A percentile compares a stretch with the other conserved stretches of the same genome.
Conservation (phyloP, 495 filamentous ascomycete species). For the Lophium mytilinum region DNA sequence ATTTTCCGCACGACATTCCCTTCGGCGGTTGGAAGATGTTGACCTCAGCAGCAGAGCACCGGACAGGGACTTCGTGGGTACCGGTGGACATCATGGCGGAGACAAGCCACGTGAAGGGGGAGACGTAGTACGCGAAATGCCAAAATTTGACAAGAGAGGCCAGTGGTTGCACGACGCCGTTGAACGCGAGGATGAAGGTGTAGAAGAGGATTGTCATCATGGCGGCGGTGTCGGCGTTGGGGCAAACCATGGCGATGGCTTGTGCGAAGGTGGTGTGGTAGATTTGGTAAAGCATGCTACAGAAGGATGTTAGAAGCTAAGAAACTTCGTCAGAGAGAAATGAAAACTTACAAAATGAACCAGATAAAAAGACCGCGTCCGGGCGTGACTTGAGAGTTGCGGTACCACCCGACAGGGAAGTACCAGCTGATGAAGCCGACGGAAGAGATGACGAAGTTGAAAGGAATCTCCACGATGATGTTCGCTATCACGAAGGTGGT, state of each 20-base stretch:
- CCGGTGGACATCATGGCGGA: neutral
- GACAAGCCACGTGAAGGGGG: neutral
- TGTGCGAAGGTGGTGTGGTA: neutral
- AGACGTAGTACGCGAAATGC: neutral
- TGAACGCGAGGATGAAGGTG: neutral
- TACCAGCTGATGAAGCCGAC: neutral
- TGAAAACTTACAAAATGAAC: neutral
- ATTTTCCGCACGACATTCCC: neutral
- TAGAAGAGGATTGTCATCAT: neutral
- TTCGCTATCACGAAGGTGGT: slow-evolving; percentile 56
- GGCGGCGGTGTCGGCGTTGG: neutral
- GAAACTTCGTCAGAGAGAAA: too few species aligned
- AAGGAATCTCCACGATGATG: slow-evolving; percentile 47
- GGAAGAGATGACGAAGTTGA: neutral
- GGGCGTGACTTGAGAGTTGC: neutral
- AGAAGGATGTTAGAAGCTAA: too few species aligned
- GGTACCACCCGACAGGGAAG: neutral
- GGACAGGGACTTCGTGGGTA: neutral
- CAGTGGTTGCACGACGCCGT: neutral
- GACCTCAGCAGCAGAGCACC: neutral
- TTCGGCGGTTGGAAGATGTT: neutral
- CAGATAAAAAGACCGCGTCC: neutral
- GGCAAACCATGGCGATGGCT: neutral
- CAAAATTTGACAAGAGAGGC: neutral
- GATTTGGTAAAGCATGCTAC: neutral